phyloP scores from a whole-genome alignment of 257 asterid genomes.

The Capsicum pubescens region DNA sequence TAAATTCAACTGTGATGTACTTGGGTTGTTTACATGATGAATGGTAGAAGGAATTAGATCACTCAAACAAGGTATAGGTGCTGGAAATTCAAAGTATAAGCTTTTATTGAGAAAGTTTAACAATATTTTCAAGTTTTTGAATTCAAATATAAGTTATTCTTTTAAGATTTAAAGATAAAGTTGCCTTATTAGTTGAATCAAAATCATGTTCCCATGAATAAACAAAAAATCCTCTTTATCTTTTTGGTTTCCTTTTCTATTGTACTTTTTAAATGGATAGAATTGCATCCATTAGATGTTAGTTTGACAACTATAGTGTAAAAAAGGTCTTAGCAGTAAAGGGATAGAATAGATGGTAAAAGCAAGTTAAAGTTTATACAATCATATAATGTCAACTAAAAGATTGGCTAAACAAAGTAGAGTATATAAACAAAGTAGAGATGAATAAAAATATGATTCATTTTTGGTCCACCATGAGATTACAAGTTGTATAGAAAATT shows the following conservation, averaged over 20 bases:
- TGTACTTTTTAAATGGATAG: neutral
- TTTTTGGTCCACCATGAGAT: neutral
- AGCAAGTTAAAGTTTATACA: neutral
- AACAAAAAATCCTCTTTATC: neutral
- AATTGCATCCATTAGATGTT: neutral
- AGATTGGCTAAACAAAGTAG: neutral
- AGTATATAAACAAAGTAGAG: neutral
- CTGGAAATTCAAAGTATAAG: neutral
- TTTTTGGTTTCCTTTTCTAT: neutral
- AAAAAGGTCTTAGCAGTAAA: constrained; percentile 10
- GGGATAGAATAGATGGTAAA: constrained; percentile 2
- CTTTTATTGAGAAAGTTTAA: no score
- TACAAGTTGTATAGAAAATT: neutral
- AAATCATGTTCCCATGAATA: neutral
- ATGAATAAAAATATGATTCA: no score
- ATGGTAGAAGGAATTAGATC: neutral
- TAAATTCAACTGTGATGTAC: no score
- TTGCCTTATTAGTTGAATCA: neutral
- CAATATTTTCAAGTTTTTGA: neutral
- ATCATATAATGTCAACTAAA: neutral
- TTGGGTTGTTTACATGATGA: neutral
- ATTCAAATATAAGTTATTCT: neutral
- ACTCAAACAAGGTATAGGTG: neutral
- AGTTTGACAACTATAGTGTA: neutral
- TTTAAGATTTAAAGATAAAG: neutral